Conservation (phyloP, 768 basidiomycete genomes). For the Lactifluus pinguis region DNA sequence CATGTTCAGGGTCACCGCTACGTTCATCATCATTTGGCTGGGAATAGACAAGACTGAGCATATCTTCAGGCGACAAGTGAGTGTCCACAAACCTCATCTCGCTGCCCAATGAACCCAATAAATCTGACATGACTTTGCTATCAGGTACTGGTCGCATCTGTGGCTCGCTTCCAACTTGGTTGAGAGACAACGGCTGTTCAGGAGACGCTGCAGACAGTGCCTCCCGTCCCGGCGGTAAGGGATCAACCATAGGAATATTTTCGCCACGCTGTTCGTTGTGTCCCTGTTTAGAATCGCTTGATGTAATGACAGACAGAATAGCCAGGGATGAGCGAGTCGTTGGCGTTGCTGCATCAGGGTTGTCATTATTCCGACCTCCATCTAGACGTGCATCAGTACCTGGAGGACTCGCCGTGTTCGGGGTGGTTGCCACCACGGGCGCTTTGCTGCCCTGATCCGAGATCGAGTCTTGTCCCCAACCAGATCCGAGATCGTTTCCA, state of each 20-base stretch:
- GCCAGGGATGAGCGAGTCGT: background rate
- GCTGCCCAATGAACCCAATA: background rate
- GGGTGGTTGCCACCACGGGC: background rate
- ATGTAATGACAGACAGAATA: background rate
- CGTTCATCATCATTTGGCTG: background rate
- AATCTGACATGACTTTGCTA: background rate
- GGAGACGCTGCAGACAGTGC: background rate
- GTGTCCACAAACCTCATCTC: background rate
- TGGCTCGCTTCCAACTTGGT: background rate
- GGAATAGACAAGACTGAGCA: background rate
- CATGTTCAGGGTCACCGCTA: background rate
- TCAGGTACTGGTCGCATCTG: background rate
- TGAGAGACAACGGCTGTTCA: background rate
- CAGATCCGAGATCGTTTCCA: background rate
- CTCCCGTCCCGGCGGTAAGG: background rate
- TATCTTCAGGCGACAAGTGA: background rate
- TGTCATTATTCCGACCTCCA: background rate
- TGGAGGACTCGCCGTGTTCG: background rate
- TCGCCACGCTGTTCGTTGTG: background rate
- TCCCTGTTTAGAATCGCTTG: background rate
- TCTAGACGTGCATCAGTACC: background rate
- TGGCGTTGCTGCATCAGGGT: background rate
- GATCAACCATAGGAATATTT: background rate
- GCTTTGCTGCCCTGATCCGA: background rate
- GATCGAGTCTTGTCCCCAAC: slow-evolving; percentile 4